Evolutionary conservation across 139 green algal species (phyloP), one percentile per base, ranked within the genome.

Genomic region (Ettlia oleoabundans): DNA sequence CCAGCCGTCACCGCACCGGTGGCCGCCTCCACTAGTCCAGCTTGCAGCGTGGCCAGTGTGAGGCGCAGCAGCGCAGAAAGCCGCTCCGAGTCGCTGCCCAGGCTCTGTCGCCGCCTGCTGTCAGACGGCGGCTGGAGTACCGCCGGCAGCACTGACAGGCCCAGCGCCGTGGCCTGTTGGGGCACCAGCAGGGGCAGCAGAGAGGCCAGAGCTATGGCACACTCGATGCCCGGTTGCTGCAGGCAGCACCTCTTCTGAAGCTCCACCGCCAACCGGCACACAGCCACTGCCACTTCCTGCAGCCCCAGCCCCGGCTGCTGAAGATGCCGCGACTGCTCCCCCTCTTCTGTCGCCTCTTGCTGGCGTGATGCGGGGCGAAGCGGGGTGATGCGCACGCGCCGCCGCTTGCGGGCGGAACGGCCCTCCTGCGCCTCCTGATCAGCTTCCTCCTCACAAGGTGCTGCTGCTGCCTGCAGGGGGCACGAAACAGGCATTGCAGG

Each of bases 21-120:
- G 30, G 65, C 72, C 37, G 40, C 70, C 0, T 63, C 40, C 30
- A 88, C 47, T 9, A 85, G 62, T 0, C 1, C 61, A 22, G 79
- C 73, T 63, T 82, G 64, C 51, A 81, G 71, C 28, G 19, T 37
- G 7, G 42, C 52, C 80, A 84, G 80, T 4, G 52, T n/a, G 47
- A 88, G 72, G 22, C 64, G 64, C 37, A 88, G 75, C 58, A 82
- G n/a, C 7, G 55, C 33, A 4, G 55, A 41, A n/a, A 84, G 42
- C 65, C n/a, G 73, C 73, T 53, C 53, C 13, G 33, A 2, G 28
- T 41, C 53, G 4, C 38, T 40, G 28, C 28, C 28, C 52, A 68
- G 1, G 52, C 53, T 64, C 26, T 53, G 73, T 52, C 76, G 53
- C 51, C 37, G 35, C 42, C 53, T 68, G 35, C 65, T 33, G 35